phyloP scores from a whole-genome alignment of 768 basidiomycete species.

The Glaciozyma antarctica region DNA sequence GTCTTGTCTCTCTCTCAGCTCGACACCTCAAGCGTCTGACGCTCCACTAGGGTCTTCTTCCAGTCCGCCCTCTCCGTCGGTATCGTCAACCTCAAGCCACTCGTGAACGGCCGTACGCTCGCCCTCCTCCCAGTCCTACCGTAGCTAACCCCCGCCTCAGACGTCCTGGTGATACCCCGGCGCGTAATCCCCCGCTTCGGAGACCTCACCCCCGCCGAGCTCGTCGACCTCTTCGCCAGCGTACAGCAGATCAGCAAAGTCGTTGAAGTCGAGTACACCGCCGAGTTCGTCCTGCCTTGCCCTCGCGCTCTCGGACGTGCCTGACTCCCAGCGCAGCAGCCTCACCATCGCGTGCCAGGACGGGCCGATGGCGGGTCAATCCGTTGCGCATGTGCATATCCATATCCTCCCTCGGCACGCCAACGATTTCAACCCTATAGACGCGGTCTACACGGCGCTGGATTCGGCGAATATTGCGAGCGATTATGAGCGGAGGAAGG shows the following conservation, averaged over 20 bases:
- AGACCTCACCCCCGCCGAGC: constrained; percentile 51
- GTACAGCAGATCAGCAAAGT: constrained; percentile 69
- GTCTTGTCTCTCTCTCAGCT: too few relatives aligned
- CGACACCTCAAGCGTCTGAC: too few relatives aligned
- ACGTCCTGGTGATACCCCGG: constrained; percentile 51
- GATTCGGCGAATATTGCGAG: constrained; percentile 52
- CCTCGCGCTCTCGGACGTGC: neutral
- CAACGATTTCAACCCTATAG: constrained; percentile 43
- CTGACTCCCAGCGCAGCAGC: constrained; percentile 20
- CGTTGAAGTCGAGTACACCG: constrained; percentile 71
- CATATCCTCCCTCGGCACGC: constrained; percentile 78
- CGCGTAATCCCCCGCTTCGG: constrained; percentile 48
- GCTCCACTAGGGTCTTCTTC: constrained; percentile 15
- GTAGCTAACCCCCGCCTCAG: constrained; percentile 35
- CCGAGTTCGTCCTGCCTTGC: constrained; percentile 45
- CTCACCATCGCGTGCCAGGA: constrained; percentile 77
- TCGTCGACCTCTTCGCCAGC: constrained; percentile 67
- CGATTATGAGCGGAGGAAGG: neutral
- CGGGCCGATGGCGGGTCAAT: constrained; percentile 61
- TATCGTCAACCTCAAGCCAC: constrained; percentile 89
- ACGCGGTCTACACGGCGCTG: constrained; percentile 52
- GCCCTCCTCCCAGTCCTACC: neutral
- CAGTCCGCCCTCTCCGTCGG: constrained; percentile 41
- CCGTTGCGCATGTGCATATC: constrained; percentile 85
- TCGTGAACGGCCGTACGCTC: constrained; percentile 79